phyloP scores from a whole-genome alignment of 2,329 filamentous ascomycete species.

The Biscogniauxia sp. region DNA sequence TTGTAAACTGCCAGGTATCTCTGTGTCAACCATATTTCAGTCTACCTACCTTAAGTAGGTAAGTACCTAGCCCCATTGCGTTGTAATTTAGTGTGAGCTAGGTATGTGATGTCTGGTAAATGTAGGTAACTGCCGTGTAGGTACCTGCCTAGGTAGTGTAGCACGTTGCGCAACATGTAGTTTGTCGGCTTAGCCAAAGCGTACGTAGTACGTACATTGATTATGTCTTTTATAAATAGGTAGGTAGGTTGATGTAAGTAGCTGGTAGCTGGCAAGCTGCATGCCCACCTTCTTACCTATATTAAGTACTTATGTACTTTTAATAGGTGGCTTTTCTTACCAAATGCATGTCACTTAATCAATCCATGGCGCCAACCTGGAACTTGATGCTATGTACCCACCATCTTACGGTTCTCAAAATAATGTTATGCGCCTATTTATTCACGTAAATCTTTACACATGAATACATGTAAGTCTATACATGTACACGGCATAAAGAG shows the following conservation, averaged over 20 bases:
- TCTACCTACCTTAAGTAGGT: too few relatives aligned
- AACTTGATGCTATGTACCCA: neutral
- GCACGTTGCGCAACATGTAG: neutral
- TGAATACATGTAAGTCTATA: neutral
- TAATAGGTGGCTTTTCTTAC: neutral
- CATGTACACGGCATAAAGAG: too few relatives aligned
- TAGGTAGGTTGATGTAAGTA: too few relatives aligned
- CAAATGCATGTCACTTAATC: neutral
- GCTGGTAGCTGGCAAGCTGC: neutral
- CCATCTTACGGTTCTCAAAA: too few relatives aligned
- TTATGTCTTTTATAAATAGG: neutral
- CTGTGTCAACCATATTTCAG: too few relatives aligned
- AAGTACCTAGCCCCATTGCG: too few relatives aligned
- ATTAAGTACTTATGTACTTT: neutral
- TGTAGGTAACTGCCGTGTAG: too few relatives aligned
- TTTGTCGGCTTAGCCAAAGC: neutral
- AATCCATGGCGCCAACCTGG: neutral
- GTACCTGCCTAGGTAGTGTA: too few relatives aligned
- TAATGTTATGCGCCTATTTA: neutral
- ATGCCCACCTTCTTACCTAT: too few relatives aligned
- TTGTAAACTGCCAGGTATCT: too few relatives aligned
- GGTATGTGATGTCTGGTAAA: neutral
- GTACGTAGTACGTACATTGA: neutral
- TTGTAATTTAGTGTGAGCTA: neutral
- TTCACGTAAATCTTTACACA: neutral